A percentile compares a stretch with the other conserved stretches of the same genome.
Evolutionary conservation across 2,329 filamentous ascomycete genomes (phyloP).

Genomic region (Ascochyta lentis): DNA sequence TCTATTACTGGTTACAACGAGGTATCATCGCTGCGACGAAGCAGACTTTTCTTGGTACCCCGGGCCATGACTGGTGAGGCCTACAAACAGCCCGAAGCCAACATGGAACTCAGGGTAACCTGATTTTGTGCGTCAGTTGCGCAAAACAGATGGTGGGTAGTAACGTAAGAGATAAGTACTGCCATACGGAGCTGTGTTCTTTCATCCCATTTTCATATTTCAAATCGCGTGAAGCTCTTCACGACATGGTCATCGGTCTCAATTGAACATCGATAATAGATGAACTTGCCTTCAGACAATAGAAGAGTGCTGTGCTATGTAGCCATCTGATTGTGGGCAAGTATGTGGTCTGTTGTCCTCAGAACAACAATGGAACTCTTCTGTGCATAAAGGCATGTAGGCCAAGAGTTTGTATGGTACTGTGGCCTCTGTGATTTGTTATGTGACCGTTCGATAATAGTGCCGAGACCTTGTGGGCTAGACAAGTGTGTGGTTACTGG

Average conservation of each 20-base stretch:
- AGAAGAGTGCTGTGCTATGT: not conserved
- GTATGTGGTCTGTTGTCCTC: no score
- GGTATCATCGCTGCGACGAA: no score
- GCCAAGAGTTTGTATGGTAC: not conserved
- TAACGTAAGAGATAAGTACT: no score
- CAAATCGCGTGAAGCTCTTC: not conserved
- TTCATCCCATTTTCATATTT: not conserved
- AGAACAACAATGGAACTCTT: slow-evolving; percentile 1
- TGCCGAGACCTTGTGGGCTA: not conserved
- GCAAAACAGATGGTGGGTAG: not conserved
- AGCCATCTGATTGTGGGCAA: no score
- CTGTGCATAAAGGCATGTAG: not conserved
- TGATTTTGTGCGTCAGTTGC: no score
- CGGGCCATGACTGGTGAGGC: no score
- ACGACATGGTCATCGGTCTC: not conserved
- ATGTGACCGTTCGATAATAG: not conserved
- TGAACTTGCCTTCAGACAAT: not conserved
- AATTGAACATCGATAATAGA: not conserved
- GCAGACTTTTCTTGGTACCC: no score
- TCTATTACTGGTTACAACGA: no score
- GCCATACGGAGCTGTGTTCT: not conserved
- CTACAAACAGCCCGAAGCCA: no score
- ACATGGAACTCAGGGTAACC: no score
- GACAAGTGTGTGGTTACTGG: not conserved
- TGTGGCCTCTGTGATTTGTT: not conserved